Base-by-base conservation (phyloP, 306 rosid genomes). In the Purshia tridentata region DNA sequence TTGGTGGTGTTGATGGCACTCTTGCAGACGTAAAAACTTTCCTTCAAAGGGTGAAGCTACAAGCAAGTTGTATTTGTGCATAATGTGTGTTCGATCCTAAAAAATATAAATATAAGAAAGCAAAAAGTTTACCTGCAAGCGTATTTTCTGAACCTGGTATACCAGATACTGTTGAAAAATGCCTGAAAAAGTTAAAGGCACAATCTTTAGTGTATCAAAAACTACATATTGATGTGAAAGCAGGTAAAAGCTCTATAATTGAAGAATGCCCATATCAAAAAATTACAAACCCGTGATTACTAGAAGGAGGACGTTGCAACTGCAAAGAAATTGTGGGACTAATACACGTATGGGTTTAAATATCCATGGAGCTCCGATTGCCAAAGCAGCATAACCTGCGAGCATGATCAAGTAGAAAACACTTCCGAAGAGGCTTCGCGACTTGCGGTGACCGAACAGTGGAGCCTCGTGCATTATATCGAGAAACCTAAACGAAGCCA, bases 401-500 rank as follows among this genome's bases (percentile, higher is more conserved):
- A 71, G 75, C 4, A 71, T 16, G 20, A 95, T 54, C 73, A 96
- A 95, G 84, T 90, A 95, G 75, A 95, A 73, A 29, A 95, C 81
- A 77, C 97, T 90, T 16, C 96, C 99, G 72, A 91, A 51, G 73
- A 89, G 83, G 81, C 89, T 88, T 16, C 96, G 85, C 8, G 99
- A 81, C 68, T 91, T 88, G 67, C 99, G 91, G 68, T 95, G 95
- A 61, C 98, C 98, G 22, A 95, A 88, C 13, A 91, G 74, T 13
- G 99, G 98, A 80, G 99, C 96, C 77, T 95, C 99, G 35, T 95
- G 98, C 63, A 95, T 82, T 80, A 95, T 95, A 74, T 95, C 98
- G 14, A 95, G 85, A 82, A 95, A 95, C 81, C 99, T 95, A 23
- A 70, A 80, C n/a, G 20, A 16, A 39, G 6, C 41, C 6, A 15